These are phyloP conservation scores for Spathaspora sp. DNA, from an alignment of 1,139 yeast species.

Conservation along the genomic window DNA sequence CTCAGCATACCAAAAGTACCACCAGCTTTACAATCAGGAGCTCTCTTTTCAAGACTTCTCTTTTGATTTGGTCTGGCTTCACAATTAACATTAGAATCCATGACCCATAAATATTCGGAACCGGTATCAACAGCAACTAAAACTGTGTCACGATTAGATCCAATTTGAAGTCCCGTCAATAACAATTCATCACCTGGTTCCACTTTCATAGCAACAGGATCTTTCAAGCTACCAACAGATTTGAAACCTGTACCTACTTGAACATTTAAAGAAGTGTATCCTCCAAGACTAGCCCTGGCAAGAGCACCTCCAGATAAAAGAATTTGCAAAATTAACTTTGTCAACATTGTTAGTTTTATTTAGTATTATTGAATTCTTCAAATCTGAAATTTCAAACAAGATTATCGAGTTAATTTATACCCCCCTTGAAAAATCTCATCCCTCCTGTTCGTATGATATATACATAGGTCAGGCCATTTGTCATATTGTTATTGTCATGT, in stretches of 20 bases:
- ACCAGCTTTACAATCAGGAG: not conserved
- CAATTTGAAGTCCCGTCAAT: slow-evolving; percentile 11
- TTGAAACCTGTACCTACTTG: no score
- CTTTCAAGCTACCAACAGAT: not conserved
- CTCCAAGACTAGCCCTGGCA: not conserved
- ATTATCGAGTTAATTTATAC: no score
- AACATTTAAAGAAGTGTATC: not conserved
- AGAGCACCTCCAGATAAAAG: not conserved
- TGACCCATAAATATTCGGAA: slow-evolving; percentile 28
- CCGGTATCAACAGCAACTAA: slow-evolving; percentile 28
- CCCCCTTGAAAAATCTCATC: not conserved
- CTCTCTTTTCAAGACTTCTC: not conserved
- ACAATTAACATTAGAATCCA: slow-evolving; percentile 9
- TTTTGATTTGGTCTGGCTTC: not conserved
- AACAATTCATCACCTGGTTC: not conserved
- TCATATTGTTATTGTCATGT: no score
- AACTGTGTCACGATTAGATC: slow-evolving; percentile 20
- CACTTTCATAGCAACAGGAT: not conserved
- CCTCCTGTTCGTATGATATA: no score
- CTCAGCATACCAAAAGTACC: not conserved
- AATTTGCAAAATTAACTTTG: not conserved
- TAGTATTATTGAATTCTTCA: not conserved
- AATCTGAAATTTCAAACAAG: not conserved
- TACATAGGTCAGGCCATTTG: not conserved
- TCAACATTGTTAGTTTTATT: not conserved